phyloP scores from a whole-genome alignment of 371 early-diverging fungal species.

The Syncephalastrum sp. region DNA sequence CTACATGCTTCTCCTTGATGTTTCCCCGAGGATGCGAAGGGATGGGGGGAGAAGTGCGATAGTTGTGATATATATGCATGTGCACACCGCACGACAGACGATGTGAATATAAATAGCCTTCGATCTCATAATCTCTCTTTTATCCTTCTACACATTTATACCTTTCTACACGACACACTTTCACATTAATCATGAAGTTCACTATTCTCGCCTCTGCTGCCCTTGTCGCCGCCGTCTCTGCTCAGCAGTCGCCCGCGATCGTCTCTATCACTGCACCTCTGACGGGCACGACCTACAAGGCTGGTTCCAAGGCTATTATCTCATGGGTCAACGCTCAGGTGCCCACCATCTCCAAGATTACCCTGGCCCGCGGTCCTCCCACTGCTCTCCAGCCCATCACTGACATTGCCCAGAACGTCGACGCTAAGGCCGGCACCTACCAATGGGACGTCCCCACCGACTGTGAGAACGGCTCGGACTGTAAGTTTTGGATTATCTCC shows the following conservation, averaged over 20 bases:
- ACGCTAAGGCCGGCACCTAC: conserved; percentile 15
- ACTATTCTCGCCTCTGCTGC: conserved; percentile 18
- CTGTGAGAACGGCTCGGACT: conserved; percentile 25
- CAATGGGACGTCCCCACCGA: conserved; percentile 25
- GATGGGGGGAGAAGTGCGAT: too few species aligned
- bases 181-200: conserved; percentile 21
- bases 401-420: conserved; percentile 21
- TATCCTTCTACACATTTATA: not conserved
- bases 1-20: too few species aligned
- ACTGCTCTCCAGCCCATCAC: conserved; percentile 26
- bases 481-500: conserved; percentile 11
- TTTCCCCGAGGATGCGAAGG: too few species aligned
- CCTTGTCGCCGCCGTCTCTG: conserved; percentile 18
- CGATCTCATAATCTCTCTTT: not conserved
- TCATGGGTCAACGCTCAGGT: conserved; percentile 27
- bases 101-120: not conserved
- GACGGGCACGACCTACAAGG: conserved; percentile 21
- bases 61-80: too few species aligned
- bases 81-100: too few species aligned
- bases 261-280: conserved; percentile 26
- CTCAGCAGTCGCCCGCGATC: conserved; percentile 13
- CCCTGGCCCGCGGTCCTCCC: conserved; percentile 21
- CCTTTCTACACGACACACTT: not conserved
- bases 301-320: conserved; percentile 22
- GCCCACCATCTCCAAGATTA: conserved; percentile 18